Base-by-base conservation (phyloP, 2,329 filamentous ascomycete species). In the Fusarium hainanense region DNA sequence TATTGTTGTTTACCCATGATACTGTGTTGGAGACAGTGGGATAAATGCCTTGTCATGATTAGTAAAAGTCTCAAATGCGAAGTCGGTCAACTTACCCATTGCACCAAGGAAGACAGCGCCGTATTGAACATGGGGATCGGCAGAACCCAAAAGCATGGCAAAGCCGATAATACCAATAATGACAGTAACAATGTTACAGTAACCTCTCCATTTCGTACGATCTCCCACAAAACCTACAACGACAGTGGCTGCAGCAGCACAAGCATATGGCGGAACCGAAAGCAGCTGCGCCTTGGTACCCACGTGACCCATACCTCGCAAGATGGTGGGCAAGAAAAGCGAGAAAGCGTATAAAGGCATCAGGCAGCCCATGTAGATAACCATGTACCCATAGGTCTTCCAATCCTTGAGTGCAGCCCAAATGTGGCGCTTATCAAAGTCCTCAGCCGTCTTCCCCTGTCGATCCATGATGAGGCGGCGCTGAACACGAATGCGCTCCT, bases 381-480 rank as follows among this genome's bases (percentile, higher is more conserved):
- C 75, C 82, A 84, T 84, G 67, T 81, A 81, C 2, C 82, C 76
- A 74, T 82, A 84, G 43, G 90, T 95, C 82, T 95, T 95, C 89
- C 91, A 94, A 75, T 96, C 93, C 57, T 84, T 87, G 14, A 93
- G 59, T n/a, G 88, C 88, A 5, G 87, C 84, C 86, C 87, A 93
- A 68, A 94, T 86, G 76, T 93, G 93, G 3, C 81, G 80, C 83
- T 89, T 89, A 66, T 89, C 86, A 79, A 93, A 94, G 48, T 89
- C 83, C 75, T 95, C 92, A 65, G 89, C 73, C 85, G 85, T 20
- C 87, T 86, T 90, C 2, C 88, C 84, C 77, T 94, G 92, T 69
- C 90, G 82, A 76, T 94, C 92, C 11, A 83, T 80, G 59, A 87
- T 87, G 25, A 95, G 82, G 4, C 93, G 87, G 12, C 88, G 85